A percentile compares a stretch with the other conserved stretches of the same genome.
Evolutionary conservation across 129 eudicot species (phyloP).

Genomic region (Solidago caesia): DNA sequence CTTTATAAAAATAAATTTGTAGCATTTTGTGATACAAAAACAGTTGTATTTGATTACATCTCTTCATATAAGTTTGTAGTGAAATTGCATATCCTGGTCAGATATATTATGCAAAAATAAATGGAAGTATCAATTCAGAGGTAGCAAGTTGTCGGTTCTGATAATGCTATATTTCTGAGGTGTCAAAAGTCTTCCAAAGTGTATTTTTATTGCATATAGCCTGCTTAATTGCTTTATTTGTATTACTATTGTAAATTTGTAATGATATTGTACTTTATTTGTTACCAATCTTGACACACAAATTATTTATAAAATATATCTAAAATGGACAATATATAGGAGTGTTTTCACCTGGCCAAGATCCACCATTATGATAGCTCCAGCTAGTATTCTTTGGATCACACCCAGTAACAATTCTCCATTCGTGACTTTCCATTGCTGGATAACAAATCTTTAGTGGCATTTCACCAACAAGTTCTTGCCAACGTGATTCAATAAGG

Average conservation of each 20-base stretch:
- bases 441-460: conserved; percentile 93
- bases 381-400: conserved; percentile 93
- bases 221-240: not conserved
- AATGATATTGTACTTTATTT: not conserved
- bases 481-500: conserved; percentile 88
- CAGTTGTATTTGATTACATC: not conserved
- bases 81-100: not conserved
- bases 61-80: not conserved
- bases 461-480: conserved; percentile 93
- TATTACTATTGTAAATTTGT: not conserved
- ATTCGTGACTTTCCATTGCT: conserved; percentile 88
- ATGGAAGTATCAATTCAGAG: too few species aligned
- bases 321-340: not conserved
- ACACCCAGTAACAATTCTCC: conserved; percentile 92
- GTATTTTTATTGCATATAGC: not conserved
- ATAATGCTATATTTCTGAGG: too few species aligned
- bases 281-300: not conserved
- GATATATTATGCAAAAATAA: not conserved
- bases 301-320: not conserved
- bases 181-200: not conserved
- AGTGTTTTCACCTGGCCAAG: conserved; percentile 86
- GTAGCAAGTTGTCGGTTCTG: too few species aligned
- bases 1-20: not conserved
- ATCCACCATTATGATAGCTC: conserved; percentile 99
- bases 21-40: not conserved